A percentile compares a stretch with the other conserved stretches of the same genome.
phyloP scores from a whole-genome alignment of 2,329 filamentous ascomycete genomes.

The Exophiala aquamarina region DNA sequence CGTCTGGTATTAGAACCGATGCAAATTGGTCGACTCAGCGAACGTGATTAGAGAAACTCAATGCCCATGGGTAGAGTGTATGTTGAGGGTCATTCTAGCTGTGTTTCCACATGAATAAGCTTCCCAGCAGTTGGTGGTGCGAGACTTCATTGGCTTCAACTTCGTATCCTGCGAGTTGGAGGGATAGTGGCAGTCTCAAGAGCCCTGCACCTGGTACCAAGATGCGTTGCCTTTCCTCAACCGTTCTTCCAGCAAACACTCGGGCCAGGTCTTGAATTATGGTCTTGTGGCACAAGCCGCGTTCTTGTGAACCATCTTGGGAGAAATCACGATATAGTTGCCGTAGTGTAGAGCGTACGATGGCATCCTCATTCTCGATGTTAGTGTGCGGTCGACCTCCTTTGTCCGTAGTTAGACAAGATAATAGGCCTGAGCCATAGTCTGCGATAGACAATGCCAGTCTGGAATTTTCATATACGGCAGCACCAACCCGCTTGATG shows the following conservation, averaged over 20 bases:
- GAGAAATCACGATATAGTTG: conserved; percentile 99
- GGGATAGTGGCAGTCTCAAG: conserved; percentile 85
- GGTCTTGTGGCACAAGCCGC: conserved; percentile 35
- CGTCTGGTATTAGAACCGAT: conserved; percentile 73
- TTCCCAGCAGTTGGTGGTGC: conserved; percentile 88
- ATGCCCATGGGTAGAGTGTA: conserved; percentile 78
- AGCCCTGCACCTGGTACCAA: conserved; percentile 88
- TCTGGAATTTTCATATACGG: too few relatives aligned
- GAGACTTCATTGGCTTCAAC: conserved; percentile 94
- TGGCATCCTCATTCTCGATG: not conserved
- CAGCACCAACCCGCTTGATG: too few relatives aligned
- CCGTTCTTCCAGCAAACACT: conserved; percentile 37
- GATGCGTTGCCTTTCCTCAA: conserved; percentile 55
- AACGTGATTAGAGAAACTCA: conserved; percentile 82
- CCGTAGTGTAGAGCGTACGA: conserved; percentile 80
- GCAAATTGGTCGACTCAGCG: conserved; percentile 72
- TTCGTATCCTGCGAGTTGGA: conserved; percentile 69
- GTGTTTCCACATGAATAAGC: conserved; percentile 55
- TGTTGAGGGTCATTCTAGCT: conserved; percentile 62
- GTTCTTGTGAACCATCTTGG: conserved; percentile 57
- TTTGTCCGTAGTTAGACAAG: too few relatives aligned
- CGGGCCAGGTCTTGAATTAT: conserved; percentile 56
- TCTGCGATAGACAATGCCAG: too few relatives aligned
- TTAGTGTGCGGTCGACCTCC: too few relatives aligned
- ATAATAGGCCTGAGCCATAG: too few relatives aligned